phyloP scores from a whole-genome alignment of 768 basidiomycete genomes.

The Podaxis mareebaensis region DNA sequence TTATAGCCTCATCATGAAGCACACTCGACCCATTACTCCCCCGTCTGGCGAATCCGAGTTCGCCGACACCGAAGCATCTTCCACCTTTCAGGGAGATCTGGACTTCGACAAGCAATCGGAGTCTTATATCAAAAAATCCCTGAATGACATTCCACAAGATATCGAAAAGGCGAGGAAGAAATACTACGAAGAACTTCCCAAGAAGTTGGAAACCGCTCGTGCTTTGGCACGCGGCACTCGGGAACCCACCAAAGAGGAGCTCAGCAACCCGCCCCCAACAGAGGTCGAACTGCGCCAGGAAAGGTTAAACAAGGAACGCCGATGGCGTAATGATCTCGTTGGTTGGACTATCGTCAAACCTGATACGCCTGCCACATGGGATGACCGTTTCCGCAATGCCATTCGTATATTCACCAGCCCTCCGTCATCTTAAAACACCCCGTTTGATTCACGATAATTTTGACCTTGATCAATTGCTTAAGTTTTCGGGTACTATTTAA shows the following conservation, averaged over 20 bases:
- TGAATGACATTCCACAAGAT: constrained; percentile 49
- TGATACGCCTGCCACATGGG: constrained; percentile 69
- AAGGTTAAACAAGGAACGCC: constrained; percentile 83
- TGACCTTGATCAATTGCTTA: constrained; percentile 16
- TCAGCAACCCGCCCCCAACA: constrained; percentile 73
- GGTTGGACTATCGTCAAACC: constrained; percentile 81
- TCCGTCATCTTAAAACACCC: constrained; percentile 20
- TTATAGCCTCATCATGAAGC: constrained; percentile 64
- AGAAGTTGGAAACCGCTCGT: constrained; percentile 69
- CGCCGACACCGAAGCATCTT: constrained; percentile 20
- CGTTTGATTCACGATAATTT: constrained; percentile 15
- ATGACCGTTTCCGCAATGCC: constrained; percentile 63
- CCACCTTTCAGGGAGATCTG: constrained; percentile 45
- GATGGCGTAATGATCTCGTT: constrained; percentile 77
- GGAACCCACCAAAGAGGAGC: constrained; percentile 86
- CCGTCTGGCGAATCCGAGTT: constrained; percentile 27
- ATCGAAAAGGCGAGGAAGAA: constrained; percentile 69
- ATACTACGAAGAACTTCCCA: constrained; percentile 74
- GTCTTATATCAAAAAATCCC: constrained; percentile 64
- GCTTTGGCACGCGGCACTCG: constrained; percentile 72
- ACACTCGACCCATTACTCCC: constrained; percentile 59
- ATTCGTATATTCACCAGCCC: constrained; percentile 62
- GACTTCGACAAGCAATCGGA: constrained; percentile 75
- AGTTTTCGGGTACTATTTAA: constrained; percentile 10
- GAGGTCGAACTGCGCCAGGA: constrained; percentile 90